These are phyloP conservation scores for Epichloe festucae DNA, from an alignment of 2,329 filamentous ascomycete genomes.

Conservation along the genomic window DNA sequence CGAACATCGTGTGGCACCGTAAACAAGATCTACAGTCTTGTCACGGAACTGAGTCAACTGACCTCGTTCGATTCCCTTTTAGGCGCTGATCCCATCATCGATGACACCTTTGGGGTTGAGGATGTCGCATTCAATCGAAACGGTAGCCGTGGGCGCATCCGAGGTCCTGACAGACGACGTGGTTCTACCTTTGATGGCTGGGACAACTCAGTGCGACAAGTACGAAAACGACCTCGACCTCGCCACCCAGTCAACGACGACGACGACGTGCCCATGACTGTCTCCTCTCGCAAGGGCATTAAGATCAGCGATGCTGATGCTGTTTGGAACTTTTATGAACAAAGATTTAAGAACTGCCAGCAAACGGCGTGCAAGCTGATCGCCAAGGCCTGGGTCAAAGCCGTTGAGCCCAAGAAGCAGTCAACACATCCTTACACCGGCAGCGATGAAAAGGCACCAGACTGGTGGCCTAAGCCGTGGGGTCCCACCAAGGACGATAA, in stretches of 20 bases:
- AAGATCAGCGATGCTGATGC: constrained; percentile 39
- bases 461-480: constrained; percentile 54
- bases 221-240: constrained; percentile 17
- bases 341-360: constrained; percentile 52
- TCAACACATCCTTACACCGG: constrained; percentile 59
- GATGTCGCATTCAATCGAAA: constrained; percentile 13
- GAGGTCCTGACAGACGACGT: constrained; percentile 19
- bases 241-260: constrained; percentile 28
- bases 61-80: background rate
- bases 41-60: background rate
- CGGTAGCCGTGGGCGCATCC: constrained; percentile 14
- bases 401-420: constrained; percentile 66
- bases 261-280: constrained; percentile 26
- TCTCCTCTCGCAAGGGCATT: constrained; percentile 30
- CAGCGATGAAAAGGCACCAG: constrained; percentile 47
- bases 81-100: constrained; percentile 22
- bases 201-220: constrained; percentile 16
- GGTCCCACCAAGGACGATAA: constrained; percentile 35
- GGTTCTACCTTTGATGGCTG: constrained; percentile 20
- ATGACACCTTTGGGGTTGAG: constrained; percentile 19
- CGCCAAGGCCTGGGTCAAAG: constrained; percentile 63
- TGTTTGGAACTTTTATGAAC: constrained; percentile 47
- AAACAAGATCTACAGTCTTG: background rate
- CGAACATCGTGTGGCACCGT: background rate
- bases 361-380: constrained; percentile 61